Base-by-base conservation (phyloP, 768 basidiomycete species). In the Trametes sanguinea region DNA sequence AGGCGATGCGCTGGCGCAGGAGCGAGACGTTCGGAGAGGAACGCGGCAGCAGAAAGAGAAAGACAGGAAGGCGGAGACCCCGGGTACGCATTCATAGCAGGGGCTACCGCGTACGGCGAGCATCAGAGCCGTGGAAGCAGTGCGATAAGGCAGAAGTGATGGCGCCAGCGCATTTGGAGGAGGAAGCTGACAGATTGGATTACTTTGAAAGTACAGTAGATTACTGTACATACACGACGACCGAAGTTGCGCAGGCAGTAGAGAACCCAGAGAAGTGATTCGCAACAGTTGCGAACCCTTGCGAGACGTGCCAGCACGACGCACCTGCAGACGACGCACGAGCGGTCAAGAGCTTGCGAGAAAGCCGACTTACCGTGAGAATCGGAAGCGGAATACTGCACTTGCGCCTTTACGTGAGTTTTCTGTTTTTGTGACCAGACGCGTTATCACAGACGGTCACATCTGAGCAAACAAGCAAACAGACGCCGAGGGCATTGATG, bases 401-500 rank as follows among this genome's bases (percentile, higher is more conserved):
- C 13, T 39, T 43, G 42, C 42, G 42, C 11, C 35, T 8, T 43
- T 43, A 14, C 4, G 13, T 5, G 42, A 37, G 11, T 37, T 37
- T 37, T 37, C 14, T 1, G 42, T 8, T 33, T 30, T 33, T 30
- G 61, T 62, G 55, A 62, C 54, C 10, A 14, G 14, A 16, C 22
- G n/a, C n/a, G 35, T 5, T 14, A 33, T 46, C 51, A 45, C 43
- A 37, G 35, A 7, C 11, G 17, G 54, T 46, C n/a, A 30, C 27
- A 37, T 30, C 27, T 43, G 30, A 45, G 37, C 47, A 55, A 55
- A 55, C 54, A 54, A 47, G 33, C 54, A 55, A 48, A 55, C 39
- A 62, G 54, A 57, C 61, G 61, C 61, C 54, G 44, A 39, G 16
- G 45, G 43, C 10, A 55, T 44, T 59, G 50, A 59, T 59, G 16